A percentile compares a stretch with the other conserved stretches of the same genome.
These are phyloP conservation scores for Boletus subparvulus DNA, from an alignment of 768 basidiomycete genomes.

Conservation along the genomic window DNA sequence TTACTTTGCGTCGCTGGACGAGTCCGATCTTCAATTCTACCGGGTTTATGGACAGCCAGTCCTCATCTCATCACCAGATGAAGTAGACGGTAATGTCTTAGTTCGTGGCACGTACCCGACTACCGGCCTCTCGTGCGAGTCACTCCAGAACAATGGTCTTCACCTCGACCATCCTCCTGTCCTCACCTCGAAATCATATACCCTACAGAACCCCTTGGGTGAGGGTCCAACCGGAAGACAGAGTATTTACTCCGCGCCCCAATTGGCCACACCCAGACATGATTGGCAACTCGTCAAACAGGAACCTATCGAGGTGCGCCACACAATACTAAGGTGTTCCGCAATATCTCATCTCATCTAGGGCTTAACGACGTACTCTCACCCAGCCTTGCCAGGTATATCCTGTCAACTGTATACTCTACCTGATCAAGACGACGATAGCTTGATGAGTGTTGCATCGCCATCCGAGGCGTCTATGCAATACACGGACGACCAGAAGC, in stretches of 20 bases:
- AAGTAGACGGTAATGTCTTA: constrained; percentile 19
- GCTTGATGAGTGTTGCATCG: not conserved
- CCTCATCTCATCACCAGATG: constrained; percentile 28
- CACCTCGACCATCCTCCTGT: constrained; percentile 6
- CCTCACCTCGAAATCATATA: constrained; percentile 28
- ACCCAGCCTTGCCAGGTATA: constrained; percentile 12
- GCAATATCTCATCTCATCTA: constrained; percentile 12
- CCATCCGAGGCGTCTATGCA: constrained; percentile 2
- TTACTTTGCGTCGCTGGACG: constrained; percentile 30
- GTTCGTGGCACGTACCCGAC: constrained; percentile 10
- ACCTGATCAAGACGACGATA: constrained; percentile 14
- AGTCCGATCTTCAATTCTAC: constrained; percentile 34
- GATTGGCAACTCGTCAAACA: constrained; percentile 28
- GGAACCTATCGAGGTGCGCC: constrained; percentile 26
- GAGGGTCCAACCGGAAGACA: constrained; percentile 1
- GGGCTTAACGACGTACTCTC: constrained; percentile 6
- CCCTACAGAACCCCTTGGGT: constrained; percentile 29
- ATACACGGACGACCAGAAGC: constrained; percentile 16
- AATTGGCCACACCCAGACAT: not conserved
- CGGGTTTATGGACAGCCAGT: constrained; percentile 34
- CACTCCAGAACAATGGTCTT: not conserved
- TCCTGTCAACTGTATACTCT: constrained; percentile 19
- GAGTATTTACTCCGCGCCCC: not conserved
- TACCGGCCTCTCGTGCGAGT: not conserved
- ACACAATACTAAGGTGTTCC: not conserved